Conservation (phyloP, 345 rosid species). For the Linum trigynum region DNA sequence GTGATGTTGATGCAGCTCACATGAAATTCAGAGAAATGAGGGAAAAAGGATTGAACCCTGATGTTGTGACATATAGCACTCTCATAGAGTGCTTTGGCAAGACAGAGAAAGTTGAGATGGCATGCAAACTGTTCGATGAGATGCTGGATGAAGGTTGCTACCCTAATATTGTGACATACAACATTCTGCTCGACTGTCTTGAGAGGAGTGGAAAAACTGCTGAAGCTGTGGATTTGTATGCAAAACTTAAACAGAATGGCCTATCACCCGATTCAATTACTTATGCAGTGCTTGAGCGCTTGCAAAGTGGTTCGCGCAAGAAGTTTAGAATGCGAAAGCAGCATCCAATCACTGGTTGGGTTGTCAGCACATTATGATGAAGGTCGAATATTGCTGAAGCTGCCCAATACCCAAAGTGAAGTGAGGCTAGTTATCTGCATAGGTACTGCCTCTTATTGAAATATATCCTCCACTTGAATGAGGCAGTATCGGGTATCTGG, state of each 20-base stretch:
- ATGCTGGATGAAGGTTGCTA: slow-evolving; percentile 71
- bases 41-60: slow-evolving; percentile 75
- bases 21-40: slow-evolving; percentile 85
- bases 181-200: slow-evolving; percentile 77
- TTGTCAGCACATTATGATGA: slow-evolving; percentile 63
- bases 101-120: slow-evolving; percentile 82
- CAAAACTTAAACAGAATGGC: slow-evolving; percentile 67
- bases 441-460: no score
- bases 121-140: slow-evolving; percentile 65
- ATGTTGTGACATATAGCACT: slow-evolving; percentile 85
- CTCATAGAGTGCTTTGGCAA: slow-evolving; percentile 92
- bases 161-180: slow-evolving; percentile 85
- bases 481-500: no score
- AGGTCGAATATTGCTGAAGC: background rate
- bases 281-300: slow-evolving; percentile 57
- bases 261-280: slow-evolving; percentile 81
- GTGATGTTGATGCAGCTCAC: slow-evolving; percentile 93
- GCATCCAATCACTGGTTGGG: slow-evolving; percentile 87
- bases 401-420: no score
- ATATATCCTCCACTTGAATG: no score
- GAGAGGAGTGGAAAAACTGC: slow-evolving; percentile 78
- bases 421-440: no score
- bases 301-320: slow-evolving; percentile 64
- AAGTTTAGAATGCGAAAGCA: slow-evolving; percentile 62
- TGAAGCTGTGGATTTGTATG: slow-evolving; percentile 71